Evolutionary conservation across 2,329 filamentous ascomycete species (phyloP), one percentile per base, ranked within the genome.

Genomic region (Davidsoniella eucalypti): DNA sequence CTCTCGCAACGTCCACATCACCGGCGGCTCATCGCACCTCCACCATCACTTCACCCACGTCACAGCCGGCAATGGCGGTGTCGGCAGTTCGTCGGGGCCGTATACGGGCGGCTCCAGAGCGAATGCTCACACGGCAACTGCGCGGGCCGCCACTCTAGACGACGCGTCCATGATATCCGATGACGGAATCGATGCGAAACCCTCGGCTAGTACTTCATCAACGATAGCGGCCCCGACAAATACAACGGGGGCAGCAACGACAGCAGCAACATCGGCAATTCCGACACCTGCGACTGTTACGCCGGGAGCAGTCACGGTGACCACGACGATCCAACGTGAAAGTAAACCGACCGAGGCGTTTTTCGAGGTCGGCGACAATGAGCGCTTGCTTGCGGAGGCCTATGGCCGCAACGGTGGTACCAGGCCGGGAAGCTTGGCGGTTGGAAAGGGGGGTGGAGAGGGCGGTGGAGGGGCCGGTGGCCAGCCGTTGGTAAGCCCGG

Each of bases 321-420:
- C 64, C n/a, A 67, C 63, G 5, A 64, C 64, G 5, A 65, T 65
- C 50, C 57, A 61, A 53, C 57, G 61, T 25, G 62, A 65, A 47
- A 63, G 58, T 52, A 58, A 58, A n/a, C 59, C 59, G 1, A 57
- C 52, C 21, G 55, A 54, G 16, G 48, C 47, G 7, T 53, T 44
- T 23, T 48, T 50, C 25, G 44, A 50, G 12, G 17, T 18, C 5
- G 49, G 33, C 3, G 52, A 53, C 18, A 39, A 53, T 10, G 52
- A 53, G 48, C 18, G 52, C 14, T 39, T 53, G 14, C 38, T 53
- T 17, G 44, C 44, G 7, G 44, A 43, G 29, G 41, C 33, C 8
- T 41, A 40, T 23, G 18, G 29, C 23, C 12, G 45, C 17, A 47
- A 23, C 8, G 23, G 21, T 10, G 18, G 36, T 16, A 23, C 21